phyloP scores from a whole-genome alignment of 305 asterid genomes.

The Rubia peregrina region DNA sequence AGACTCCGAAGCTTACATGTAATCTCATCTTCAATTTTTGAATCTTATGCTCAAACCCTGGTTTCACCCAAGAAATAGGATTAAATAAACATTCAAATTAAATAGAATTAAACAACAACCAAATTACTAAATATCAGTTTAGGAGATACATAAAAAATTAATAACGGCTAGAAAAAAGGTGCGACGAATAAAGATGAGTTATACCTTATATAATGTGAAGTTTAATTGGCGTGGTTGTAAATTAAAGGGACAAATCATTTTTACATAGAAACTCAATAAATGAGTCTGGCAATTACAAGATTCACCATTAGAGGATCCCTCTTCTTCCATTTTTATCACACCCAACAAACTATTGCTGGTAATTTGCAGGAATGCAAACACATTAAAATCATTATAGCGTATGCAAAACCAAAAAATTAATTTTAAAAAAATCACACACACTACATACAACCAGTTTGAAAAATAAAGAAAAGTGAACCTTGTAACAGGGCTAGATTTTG shows the following conservation, averaged over 20 bases:
- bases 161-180: neutral
- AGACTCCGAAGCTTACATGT: constrained; percentile 47
- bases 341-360: neutral
- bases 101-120: neutral
- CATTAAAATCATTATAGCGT: neutral
- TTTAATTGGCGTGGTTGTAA: constrained; percentile 44
- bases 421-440: no score
- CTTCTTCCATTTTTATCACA: constrained; percentile 24
- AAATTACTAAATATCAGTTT: neutral
- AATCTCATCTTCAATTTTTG: constrained; percentile 64
- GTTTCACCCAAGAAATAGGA: constrained; percentile 51
- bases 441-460: no score
- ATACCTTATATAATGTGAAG: constrained; percentile 79
- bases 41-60: constrained; percentile 44
- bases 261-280: constrained; percentile 58
- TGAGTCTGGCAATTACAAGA: constrained; percentile 53
- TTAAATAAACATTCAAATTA: constrained; percentile 6
- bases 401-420: no score
- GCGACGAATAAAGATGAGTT: constrained; percentile 6
- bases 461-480: neutral
- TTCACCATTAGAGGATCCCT: constrained; percentile 16
- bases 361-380: no score
- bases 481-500: neutral
- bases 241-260: constrained; percentile 71
- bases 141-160: neutral